These are phyloP conservation scores for Scenedesmus sp. DNA, from an alignment of 163 green algal genomes.

Conservation along the genomic window DNA sequence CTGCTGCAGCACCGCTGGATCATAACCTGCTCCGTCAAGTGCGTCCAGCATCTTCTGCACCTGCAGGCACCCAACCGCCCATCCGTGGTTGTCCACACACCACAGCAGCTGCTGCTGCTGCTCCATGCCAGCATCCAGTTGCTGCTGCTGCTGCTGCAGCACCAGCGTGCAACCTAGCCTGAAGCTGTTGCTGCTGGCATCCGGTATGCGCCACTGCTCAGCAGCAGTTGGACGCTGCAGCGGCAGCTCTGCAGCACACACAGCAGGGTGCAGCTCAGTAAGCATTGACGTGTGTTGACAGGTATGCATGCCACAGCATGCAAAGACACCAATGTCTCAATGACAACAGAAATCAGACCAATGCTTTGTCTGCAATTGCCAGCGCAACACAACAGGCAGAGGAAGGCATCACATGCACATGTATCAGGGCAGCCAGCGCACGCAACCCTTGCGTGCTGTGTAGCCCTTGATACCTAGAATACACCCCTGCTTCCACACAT, in stretches of 20 bases:
- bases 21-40: background rate
- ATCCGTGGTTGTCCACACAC: conserved; percentile 14
- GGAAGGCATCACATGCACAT: no score
- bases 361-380: no score
- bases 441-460: no score
- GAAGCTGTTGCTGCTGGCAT: conserved; percentile 17
- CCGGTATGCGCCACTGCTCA: conserved; percentile 12
- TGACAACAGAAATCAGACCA: no score
- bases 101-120: background rate
- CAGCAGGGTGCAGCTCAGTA: background rate
- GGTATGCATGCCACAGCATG: background rate
- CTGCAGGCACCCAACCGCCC: conserved; percentile 29
- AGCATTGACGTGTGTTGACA: background rate
- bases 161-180: conserved; percentile 13
- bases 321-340: no score
- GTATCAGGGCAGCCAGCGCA: no score
- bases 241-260: conserved; percentile 35
- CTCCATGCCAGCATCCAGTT: background rate
- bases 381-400: no score
- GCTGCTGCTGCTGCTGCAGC: conserved; percentile 30
- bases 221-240: background rate
- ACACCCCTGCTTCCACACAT: no score
- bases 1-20: background rate
- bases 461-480: no score
- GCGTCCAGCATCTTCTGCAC: conserved; percentile 29